Evolutionary conservation across 208 protist species (phyloP), one percentile per base, ranked within the genome.

Genomic region (Leishmania major): DNA sequence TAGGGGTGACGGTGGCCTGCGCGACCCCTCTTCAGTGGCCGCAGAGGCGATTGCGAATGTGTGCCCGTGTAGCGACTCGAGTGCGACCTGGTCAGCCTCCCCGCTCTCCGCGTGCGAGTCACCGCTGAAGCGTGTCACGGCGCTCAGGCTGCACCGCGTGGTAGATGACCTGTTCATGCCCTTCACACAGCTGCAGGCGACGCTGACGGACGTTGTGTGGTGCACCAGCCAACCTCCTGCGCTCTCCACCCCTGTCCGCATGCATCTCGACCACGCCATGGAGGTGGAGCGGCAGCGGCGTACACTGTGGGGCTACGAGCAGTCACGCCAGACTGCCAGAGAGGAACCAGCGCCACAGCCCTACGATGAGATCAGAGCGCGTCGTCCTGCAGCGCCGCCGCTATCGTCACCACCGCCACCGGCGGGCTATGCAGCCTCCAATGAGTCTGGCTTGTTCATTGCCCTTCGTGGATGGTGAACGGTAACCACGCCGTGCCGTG

Each of bases 111-210:
- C 70, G 28, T 3, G 28, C 11, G 31, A 53, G 19, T 43, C 3
- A 43, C 37, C 37, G 40, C 51, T 49, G n/a, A 22, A 31, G 22
- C 80, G 28, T 13, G 43, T 60, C n/a, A 37, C n/a, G 47, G 22
- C 72, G 11, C 47, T 19, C 25, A 49, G n/a, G 67, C 80, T 84
- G 75, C 80, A 81, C 40, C 57, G 77, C 69, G n/a, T 55, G 1
- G 49, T 85, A 6, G 82, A 80, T 40, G 82, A 80, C 19, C 3
- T 85, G 13, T 80, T 81, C 60, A 57, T 85, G 13, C 43, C n/a
- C 13, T 85, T 85, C 49, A 81, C 72, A 31, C 71, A 78, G 77
- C 77, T 85, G 43, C 82, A 85, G 82, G 71, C 82, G 25, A 75
- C 51, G 31, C 49, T 85, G 60, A 85, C 82, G 13, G 77, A 85